A percentile compares a stretch with the other conserved stretches of the same genome.
Conservation (phyloP, 2,329 filamentous ascomycete genomes). For the Huntiella abstrusa region DNA sequence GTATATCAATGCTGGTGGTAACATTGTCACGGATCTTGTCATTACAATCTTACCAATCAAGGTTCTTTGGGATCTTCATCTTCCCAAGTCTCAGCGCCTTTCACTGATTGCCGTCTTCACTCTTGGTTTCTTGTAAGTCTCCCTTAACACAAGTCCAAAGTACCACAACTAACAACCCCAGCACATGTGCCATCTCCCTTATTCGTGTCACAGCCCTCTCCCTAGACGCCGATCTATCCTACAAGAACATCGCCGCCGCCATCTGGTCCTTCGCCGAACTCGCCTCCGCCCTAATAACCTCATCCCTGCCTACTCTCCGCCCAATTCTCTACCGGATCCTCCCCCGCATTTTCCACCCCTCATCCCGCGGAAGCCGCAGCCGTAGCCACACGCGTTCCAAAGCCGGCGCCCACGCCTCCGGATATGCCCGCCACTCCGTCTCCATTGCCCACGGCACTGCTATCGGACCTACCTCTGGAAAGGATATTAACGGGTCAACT, state of each 20-base stretch:
- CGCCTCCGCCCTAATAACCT: conserved; percentile 14
- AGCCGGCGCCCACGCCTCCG: background rate
- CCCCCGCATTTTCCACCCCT: conserved; percentile 13
- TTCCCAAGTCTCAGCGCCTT: conserved; percentile 12
- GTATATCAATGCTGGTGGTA: conserved; percentile 14
- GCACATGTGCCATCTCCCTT: conserved; percentile 15
- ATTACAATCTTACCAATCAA: conserved; percentile 12
- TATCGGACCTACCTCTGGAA: background rate
- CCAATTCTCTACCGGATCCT: conserved; percentile 15
- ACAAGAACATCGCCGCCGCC: conserved; percentile 15
- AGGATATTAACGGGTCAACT: conserved; percentile 3
- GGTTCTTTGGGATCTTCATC: conserved; percentile 12
- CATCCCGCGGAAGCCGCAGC: conserved; percentile 1
- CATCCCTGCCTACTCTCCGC: conserved; percentile 15
- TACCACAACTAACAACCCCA: background rate
- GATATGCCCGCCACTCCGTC: conserved; percentile 4
- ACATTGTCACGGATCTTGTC: conserved; percentile 12
- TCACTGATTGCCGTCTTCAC: conserved; percentile 12
- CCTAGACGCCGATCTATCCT: conserved; percentile 13
- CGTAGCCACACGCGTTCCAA: background rate
- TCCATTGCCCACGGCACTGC: background rate
- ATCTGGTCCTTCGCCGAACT: conserved; percentile 15
- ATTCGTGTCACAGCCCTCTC: conserved; percentile 14
- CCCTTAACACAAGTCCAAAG: background rate
- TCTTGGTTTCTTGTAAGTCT: conserved; percentile 14